Base-by-base conservation (phyloP, 805 yeast species). In the Candida verbasci region DNA sequence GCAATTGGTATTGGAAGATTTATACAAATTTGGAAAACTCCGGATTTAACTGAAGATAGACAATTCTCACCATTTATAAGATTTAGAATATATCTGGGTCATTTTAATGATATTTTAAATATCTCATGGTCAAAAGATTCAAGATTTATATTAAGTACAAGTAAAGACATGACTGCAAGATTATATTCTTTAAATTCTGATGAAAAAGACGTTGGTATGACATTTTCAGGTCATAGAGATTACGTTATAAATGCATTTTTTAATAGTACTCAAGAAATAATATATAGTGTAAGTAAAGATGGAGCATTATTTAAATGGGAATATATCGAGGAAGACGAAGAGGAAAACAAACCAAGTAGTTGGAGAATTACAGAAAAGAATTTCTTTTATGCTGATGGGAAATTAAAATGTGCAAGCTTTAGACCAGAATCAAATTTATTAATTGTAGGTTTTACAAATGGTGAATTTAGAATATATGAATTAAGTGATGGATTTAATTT, bases 61-160 rank as follows among this genome's bases (percentile, higher is more conserved):
- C 96, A 88, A 56, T 93, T 93, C 70, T 93, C 96, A 0, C 98
- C 98, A 11, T 93, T 93, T 60, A 85, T 91, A 26, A 82, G 95
- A 44, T 86, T 86, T 59, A 70, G 95, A 52, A 76, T 85, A 6
- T 88, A 88, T 50, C 87, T 96, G 1, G 98, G 98, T 24, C 98
- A 93, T 64, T 88, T 79, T 55, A 80, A 80, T 34, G 94, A 86
- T 48, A 77, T 93, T 17, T 70, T 76, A 1, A 77, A 88, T 2
- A 58, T 93, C 9, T 71, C 86, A 3, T 93, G 97, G 97, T 86
- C 97, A 1, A 71, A 70, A 20, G 98, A 93, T 59, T 85, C 96
- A 4, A 73, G 96, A 48, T 93, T 88, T 54, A 74, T 93, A 48
- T 66, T 93, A 28, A 78, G 96, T 2, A 74, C 95, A 2, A 83